Evolutionary conservation across 352 stramenopile species (phyloP).

Genomic region (Lagenidium sp.): DNA sequence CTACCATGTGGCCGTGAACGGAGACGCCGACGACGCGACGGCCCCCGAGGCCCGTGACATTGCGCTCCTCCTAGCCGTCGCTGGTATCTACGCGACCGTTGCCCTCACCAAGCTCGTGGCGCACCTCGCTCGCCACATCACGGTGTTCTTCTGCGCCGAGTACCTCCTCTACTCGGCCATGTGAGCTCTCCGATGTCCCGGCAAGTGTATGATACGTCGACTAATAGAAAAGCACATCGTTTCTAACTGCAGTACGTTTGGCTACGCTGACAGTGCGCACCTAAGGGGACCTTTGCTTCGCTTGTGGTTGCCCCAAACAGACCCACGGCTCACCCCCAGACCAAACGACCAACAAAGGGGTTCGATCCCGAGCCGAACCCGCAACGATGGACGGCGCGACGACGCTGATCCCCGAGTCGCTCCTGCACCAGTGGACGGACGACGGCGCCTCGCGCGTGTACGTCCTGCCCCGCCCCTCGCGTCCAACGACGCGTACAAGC

Average conservation of each 20-base stretch:
- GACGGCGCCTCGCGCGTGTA: conserved; percentile 46
- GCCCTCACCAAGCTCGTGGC: conserved; percentile 39
- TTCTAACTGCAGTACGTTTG: too few relatives aligned
- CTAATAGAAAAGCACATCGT: too few relatives aligned
- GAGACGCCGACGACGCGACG: not conserved
- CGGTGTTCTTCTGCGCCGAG: conserved; percentile 66
- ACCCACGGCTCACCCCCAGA: too few relatives aligned
- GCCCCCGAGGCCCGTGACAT: conserved; percentile 28
- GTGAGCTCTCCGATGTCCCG: not conserved
- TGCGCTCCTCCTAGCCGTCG: conserved; percentile 26
- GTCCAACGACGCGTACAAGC: too few relatives aligned
- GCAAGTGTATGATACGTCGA: too few relatives aligned
- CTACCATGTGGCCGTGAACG: conserved; percentile 9
- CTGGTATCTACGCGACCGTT: conserved; percentile 41
- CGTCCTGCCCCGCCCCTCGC: too few relatives aligned
- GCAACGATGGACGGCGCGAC: too few relatives aligned
- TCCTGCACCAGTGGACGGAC: conserved; percentile 58
- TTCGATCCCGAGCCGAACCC: too few relatives aligned
- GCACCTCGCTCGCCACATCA: conserved; percentile 48
- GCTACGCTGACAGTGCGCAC: too few relatives aligned
- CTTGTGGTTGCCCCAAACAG: too few relatives aligned
- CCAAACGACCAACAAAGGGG: too few relatives aligned
- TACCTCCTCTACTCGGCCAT: conserved; percentile 37
- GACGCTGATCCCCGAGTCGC: conserved; percentile 40
- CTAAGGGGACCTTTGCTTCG: too few relatives aligned